These are phyloP conservation scores for Naumovozyma baii DNA, from an alignment of 805 yeast genomes.

Conservation along the genomic window DNA sequence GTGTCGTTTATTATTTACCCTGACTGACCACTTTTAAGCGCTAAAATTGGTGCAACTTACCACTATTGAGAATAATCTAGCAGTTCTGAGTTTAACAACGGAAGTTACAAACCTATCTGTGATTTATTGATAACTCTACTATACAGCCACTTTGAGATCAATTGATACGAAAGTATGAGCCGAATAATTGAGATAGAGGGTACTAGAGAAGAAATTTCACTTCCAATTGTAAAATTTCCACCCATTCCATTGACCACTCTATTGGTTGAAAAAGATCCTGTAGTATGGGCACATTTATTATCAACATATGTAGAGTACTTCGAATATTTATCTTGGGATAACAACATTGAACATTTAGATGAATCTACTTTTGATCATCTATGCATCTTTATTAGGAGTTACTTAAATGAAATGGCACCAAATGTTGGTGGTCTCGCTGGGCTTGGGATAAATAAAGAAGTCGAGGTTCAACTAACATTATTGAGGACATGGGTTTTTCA, in stretches of 20 bases:
- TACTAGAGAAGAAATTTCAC: conserved; percentile 13
- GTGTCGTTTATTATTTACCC: too few relatives aligned
- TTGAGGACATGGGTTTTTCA: conserved; percentile 43
- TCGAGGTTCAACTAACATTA: conserved; percentile 40
- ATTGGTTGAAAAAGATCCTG: conserved; percentile 75
- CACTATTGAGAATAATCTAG: too few relatives aligned
- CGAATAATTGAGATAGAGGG: conserved; percentile 16
- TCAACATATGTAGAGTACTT: conserved; percentile 52
- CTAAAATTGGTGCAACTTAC: too few relatives aligned
- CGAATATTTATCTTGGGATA: conserved; percentile 35
- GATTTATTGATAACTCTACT: too few relatives aligned
- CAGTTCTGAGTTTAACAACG: too few relatives aligned
- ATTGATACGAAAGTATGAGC: neutral
- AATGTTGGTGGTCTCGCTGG: conserved; percentile 56
- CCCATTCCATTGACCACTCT: conserved; percentile 68
- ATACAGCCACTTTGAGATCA: too few relatives aligned
- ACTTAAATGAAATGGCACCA: conserved; percentile 49
- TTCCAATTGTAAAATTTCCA: conserved; percentile 63
- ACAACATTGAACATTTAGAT: conserved; percentile 35
- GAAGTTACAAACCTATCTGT: too few relatives aligned
- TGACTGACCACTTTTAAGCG: too few relatives aligned
- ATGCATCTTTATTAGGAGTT: conserved; percentile 45
- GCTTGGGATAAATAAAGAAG: conserved; percentile 65
- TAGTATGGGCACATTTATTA: conserved; percentile 66
- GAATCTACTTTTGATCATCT: conserved; percentile 51